Conservation (phyloP, 2,329 filamentous ascomycete species). For the Thelonectria blattea region DNA sequence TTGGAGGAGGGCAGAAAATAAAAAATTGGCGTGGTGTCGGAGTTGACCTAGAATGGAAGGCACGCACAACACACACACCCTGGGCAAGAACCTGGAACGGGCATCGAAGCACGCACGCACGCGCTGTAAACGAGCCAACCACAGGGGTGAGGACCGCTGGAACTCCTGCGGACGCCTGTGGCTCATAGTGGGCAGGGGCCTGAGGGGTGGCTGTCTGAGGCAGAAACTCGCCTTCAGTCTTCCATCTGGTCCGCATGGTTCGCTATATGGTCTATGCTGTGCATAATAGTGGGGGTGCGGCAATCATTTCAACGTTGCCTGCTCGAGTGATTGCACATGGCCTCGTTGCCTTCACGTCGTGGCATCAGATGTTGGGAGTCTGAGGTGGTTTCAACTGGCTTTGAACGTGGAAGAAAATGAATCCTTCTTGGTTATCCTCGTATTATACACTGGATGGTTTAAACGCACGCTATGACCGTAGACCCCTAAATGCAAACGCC, state of each 20-base stretch:
- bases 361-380: too few species aligned
- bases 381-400: too few species aligned
- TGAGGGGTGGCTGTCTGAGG: conserved; percentile 37
- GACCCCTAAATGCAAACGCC: too few species aligned
- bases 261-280: conserved; percentile 13
- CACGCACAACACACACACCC: conserved; percentile 10
- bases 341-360: too few species aligned
- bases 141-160: neutral
- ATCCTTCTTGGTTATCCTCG: too few species aligned
- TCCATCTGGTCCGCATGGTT: neutral
- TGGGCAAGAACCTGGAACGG: neutral
- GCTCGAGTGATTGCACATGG: too few species aligned
- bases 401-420: too few species aligned
- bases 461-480: too few species aligned
- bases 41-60: conserved; percentile 7
- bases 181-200: neutral
- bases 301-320: too few species aligned
- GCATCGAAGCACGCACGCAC: too few species aligned
- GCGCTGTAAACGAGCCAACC: conserved; percentile 8
- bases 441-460: too few species aligned
- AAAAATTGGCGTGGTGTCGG: conserved; percentile 35
- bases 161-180: neutral
- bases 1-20: conserved; percentile 30
- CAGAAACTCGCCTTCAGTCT: conserved; percentile 25
- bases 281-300: too few species aligned